These are phyloP conservation scores for Pichia sp. DNA, from an alignment of 1,139 yeast species.

Conservation along the genomic window DNA sequence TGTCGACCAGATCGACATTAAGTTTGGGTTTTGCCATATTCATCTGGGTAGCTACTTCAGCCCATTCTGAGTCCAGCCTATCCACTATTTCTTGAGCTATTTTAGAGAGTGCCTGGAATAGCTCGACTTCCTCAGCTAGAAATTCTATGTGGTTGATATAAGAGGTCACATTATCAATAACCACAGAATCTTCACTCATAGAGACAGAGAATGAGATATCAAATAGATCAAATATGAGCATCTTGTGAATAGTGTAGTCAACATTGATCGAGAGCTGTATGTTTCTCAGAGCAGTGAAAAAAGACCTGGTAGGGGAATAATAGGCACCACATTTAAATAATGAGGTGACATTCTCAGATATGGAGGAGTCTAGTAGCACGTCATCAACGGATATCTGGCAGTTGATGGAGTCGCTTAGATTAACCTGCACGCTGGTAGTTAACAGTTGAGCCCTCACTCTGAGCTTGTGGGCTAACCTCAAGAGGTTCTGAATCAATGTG, in stretches of 20 bases:
- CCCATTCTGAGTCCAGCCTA: background rate
- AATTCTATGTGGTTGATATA: slow-evolving; percentile 16
- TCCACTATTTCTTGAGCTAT: slow-evolving; percentile 6
- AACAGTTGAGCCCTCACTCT: slow-evolving; percentile 20
- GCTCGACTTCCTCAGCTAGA: slow-evolving; percentile 13
- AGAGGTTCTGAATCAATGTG: too few species aligned
- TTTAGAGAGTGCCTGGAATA: slow-evolving; percentile 16
- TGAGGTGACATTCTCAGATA: slow-evolving; percentile 19
- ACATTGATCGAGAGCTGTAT: slow-evolving; percentile 17
- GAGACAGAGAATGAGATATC: slow-evolving; percentile 12
- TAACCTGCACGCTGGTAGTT: slow-evolving; percentile 14
- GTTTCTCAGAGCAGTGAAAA: slow-evolving; percentile 16
- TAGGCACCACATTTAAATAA: slow-evolving; percentile 14
- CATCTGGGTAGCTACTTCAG: background rate
- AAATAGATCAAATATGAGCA: slow-evolving; percentile 16
- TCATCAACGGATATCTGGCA: slow-evolving; percentile 19
- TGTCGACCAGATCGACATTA: background rate
- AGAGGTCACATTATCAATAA: slow-evolving; percentile 9
- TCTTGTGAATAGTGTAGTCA: slow-evolving; percentile 5
- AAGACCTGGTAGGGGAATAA: slow-evolving; percentile 13
- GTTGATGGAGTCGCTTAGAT: slow-evolving; percentile 12
- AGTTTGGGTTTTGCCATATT: background rate
- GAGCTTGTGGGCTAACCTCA: slow-evolving; percentile 17
- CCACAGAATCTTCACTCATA: slow-evolving; percentile 4
- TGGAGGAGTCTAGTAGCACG: slow-evolving; percentile 20